Evolutionary conservation across 108 stramenopile genomes (phyloP), one percentile per base, ranked within the genome.

Genomic region (Pseudonitzschia pungens): DNA sequence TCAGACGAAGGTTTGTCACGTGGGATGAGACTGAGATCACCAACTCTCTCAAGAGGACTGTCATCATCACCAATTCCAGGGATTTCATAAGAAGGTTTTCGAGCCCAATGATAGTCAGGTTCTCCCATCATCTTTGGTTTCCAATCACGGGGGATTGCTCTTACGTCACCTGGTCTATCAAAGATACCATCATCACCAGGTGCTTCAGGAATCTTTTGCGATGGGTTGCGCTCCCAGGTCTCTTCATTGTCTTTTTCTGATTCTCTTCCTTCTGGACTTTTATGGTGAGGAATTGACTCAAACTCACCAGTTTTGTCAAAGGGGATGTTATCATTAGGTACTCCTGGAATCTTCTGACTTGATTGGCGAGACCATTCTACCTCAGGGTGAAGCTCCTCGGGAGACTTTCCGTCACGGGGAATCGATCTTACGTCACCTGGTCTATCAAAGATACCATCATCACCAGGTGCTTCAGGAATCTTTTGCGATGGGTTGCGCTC

Each of bases 391-490:
- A 68, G 40, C 15, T 42, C n/a, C 6, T 54, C 26, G 7, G 4
- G 33, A 21, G 74, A 54, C n/a, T 41, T 24, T 16, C 74, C 74
- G 18, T 75, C 75, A 48, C 75, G 75, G 18, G 75, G 75, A 16
- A 76, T 69, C 12, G 68, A 69, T 5, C 68, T 26, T 1, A 70
- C 68, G 66, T 69, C 75, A 62, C 75, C 75, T 8, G 75, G 75
- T 27, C 69, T 67, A 62, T 76, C 42, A 63, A 64, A 57, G 20
- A 33, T 15, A 27, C 31, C 43, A 32, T 54, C 70, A 55, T 50
- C 36, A 36, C 40, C 50, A 42, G 77, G 77, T 55, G 54, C 22
- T 10, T 43, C 68, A 18, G 67, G 53, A 20, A 62, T 2, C 27
- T 11, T 29, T 5, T 60, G 4, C 6, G 36, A 5, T 36, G 36